phyloP scores from a whole-genome alignment of 768 basidiomycete species.

The Leucocoprinus birnbaumii region DNA sequence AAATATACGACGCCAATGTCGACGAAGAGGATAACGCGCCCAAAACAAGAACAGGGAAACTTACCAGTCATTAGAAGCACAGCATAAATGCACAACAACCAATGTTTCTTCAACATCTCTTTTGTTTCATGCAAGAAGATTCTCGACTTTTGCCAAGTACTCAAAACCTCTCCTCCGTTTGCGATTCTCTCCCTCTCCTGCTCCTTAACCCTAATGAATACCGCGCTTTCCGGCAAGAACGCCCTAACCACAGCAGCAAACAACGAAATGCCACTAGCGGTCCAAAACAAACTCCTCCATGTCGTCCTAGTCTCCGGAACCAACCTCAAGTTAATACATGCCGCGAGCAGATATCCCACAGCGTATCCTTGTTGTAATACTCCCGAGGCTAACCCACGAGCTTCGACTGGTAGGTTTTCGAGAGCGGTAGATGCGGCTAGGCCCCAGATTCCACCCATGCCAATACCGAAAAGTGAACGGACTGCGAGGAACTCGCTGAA shows the following conservation, averaged over 20 bases:
- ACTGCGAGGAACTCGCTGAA: conserved; percentile 79
- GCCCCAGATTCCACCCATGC: conserved; percentile 92
- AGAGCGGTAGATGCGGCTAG: conserved; percentile 78
- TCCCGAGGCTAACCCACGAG: conserved; percentile 83
- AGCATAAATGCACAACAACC: conserved; percentile 81
- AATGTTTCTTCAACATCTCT: conserved; percentile 78
- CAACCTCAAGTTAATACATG: conserved; percentile 74
- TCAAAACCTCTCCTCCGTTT: conserved; percentile 41
- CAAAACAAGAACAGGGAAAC: conserved; percentile 11
- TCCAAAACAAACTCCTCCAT: conserved; percentile 87
- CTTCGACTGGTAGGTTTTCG: conserved; percentile 85
- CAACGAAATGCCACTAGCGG: conserved; percentile 63
- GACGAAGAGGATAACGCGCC: too few relatives aligned
- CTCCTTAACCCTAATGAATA: conserved; percentile 65
- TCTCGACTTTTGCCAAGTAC: conserved; percentile 54
- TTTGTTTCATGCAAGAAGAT: conserved; percentile 72
- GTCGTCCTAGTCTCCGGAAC: conserved; percentile 40
- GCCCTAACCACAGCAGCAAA: conserved; percentile 68
- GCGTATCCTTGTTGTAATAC: conserved; percentile 90
- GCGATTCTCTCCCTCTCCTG: conserved; percentile 41
- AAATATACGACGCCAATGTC: too few relatives aligned
- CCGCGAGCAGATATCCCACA: conserved; percentile 78
- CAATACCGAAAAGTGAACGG: conserved; percentile 80
- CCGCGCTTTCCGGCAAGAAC: conserved; percentile 72
- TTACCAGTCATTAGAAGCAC: conserved; percentile 74